phyloP scores from a whole-genome alignment of 306 rosid genomes.

The Acacia crassicarpa region DNA sequence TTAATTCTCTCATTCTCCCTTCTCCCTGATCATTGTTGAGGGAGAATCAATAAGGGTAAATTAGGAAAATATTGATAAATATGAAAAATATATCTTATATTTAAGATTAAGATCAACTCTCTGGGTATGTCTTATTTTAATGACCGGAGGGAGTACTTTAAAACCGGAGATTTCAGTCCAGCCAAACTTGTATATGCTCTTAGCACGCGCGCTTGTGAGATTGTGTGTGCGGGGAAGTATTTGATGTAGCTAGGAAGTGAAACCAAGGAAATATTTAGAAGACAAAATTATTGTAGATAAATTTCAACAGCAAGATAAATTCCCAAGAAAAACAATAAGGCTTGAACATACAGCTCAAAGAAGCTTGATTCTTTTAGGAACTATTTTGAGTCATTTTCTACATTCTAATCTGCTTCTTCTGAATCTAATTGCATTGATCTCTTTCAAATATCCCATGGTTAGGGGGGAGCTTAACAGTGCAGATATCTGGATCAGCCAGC shows the following conservation, averaged over 20 bases:
- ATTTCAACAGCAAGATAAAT: not conserved
- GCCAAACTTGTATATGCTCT: not conserved
- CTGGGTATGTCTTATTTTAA: too few relatives aligned
- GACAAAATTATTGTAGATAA: not conserved
- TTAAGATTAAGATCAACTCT: too few relatives aligned
- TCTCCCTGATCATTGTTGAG: too few relatives aligned
- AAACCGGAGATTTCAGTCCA: not conserved
- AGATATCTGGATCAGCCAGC: constrained; percentile 49
- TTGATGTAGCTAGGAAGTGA: not conserved
- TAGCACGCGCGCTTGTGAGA: not conserved
- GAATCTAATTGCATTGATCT: not conserved
- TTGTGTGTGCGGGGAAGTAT: not conserved
- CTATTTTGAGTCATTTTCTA: not conserved
- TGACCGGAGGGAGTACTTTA: not conserved
- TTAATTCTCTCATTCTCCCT: too few relatives aligned
- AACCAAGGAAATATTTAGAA: not conserved
- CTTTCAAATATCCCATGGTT: constrained; percentile 20
- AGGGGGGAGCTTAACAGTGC: constrained; percentile 78
- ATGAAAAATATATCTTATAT: too few relatives aligned
- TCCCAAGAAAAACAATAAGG: not conserved
- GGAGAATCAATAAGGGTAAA: too few relatives aligned
- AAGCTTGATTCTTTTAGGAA: not conserved
- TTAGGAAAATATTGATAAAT: too few relatives aligned
- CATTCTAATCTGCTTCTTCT: not conserved
- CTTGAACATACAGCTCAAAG: not conserved